Conservation (phyloP, 2,329 filamentous ascomycete genomes). For the Penicillium sp. region DNA sequence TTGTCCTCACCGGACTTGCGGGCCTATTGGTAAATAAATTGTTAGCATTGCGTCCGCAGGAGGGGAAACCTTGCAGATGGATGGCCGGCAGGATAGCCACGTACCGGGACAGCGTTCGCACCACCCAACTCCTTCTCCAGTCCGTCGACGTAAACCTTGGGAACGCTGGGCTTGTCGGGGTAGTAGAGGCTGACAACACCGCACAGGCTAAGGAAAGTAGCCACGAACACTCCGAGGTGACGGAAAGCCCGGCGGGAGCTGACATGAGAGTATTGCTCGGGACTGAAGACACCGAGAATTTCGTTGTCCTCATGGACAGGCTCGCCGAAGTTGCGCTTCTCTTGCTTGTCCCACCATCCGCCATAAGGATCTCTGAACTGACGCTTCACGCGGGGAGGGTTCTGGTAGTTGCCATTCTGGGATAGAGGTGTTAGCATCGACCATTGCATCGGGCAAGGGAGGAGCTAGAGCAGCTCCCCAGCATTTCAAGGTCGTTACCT, state of each 20-base stretch:
- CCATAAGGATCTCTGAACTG: conserved; percentile 87
- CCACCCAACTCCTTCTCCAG: conserved; percentile 71
- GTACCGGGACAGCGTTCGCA: conserved; percentile 58
- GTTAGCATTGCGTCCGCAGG: background rate
- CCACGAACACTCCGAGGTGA: conserved; percentile 64
- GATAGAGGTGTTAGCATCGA: conserved; percentile 10
- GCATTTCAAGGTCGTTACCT: conserved; percentile 29
- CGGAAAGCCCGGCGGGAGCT: conserved; percentile 63
- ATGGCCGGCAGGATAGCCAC: conserved; percentile 27
- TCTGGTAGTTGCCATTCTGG: conserved; percentile 45
- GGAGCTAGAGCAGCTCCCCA: background rate
- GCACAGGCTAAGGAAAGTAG: conserved; percentile 56
- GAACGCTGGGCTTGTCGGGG: conserved; percentile 64
- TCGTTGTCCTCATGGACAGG: conserved; percentile 96
- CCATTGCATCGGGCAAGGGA: conserved; percentile 9
- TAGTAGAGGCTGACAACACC: conserved; percentile 64
- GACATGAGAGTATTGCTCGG: conserved; percentile 82
- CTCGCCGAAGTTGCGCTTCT: conserved; percentile 94
- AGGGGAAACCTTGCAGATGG: background rate
- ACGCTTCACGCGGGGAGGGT: conserved; percentile 64
- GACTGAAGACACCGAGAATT: conserved; percentile 79
- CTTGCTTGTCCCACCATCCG: conserved; percentile 97
- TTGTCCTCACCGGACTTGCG: conserved; percentile 35
- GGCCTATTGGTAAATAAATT: conserved; percentile 22
- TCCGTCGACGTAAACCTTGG: conserved; percentile 63